Conservation (phyloP, 345 rosid species). For the Eucalyptus caleyi region DNA sequence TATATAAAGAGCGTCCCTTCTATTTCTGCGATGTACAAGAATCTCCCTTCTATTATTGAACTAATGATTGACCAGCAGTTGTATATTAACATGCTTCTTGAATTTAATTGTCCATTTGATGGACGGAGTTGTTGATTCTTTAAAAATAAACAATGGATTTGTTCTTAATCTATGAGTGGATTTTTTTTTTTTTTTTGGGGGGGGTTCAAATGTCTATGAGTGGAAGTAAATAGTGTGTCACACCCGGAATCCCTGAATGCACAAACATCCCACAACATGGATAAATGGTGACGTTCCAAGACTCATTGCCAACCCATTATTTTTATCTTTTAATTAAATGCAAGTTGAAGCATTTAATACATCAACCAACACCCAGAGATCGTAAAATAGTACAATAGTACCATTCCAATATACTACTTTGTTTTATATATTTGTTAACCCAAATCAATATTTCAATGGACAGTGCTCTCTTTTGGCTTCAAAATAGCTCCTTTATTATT, state of each 20-base stretch:
- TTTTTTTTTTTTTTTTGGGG: too few relatives aligned
- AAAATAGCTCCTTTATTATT: rapidly evolving
- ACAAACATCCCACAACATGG: too few relatives aligned
- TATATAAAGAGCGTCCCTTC: background rate
- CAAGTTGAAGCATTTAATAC: too few relatives aligned
- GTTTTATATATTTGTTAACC: too few relatives aligned
- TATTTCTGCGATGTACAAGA: background rate
- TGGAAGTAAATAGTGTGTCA: background rate
- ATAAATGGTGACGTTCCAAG: rapidly evolving
- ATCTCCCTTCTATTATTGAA: background rate
- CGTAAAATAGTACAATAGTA: too few relatives aligned
- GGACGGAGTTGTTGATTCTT: background rate
- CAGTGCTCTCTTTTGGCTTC: too few relatives aligned
- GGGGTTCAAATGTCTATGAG: background rate
- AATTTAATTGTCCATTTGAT: background rate
- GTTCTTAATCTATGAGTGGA: background rate
- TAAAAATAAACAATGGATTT: background rate
- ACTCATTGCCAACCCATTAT: rapidly evolving
- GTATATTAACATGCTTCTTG: background rate
- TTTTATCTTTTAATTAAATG: too few relatives aligned
- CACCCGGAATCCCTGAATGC: too few relatives aligned
- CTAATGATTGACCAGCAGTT: background rate
- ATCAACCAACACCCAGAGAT: too few relatives aligned
- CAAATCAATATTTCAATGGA: too few relatives aligned
- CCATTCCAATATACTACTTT: too few relatives aligned